Evolutionary conservation across 2,329 filamentous ascomycete species (phyloP), one percentile per base, ranked within the genome.

Genomic region (Xylariaceae sp.): DNA sequence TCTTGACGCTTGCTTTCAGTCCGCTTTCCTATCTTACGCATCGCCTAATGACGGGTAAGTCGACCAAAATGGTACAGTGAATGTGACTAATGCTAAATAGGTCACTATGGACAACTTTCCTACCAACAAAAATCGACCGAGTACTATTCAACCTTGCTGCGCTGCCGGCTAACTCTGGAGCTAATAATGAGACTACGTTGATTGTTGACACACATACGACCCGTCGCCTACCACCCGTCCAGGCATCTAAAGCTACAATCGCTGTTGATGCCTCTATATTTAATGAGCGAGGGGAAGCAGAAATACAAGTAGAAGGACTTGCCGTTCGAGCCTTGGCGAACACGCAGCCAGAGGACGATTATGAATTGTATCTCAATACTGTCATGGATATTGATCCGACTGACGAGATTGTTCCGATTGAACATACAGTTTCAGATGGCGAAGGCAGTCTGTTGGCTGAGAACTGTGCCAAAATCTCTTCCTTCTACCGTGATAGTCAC

Each of bases 101-200:
- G 10, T 67, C 74, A 0, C 65, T 77, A 1, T 77, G 75, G 75
- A 74, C 73, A 1, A 66, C 72, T 0, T 77, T 77, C 52, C 64
- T 77, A 1, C 75, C 75, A 0, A 61, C 67, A 4, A 55, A 46
- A 2, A 74, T 77, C 6, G 61, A 66, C 7, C 62, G 50, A 11
- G 54, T 77, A 1, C 62, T 65, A 3, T 76, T 77, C 64, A 76
- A 73, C 54, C 42, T 74, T 27, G 68, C 67, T 4, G 57, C 55
- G 4, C 66, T 67, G 37, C 55, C 65, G 24, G 45, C 23, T 26
- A 35, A 37, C 2, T 26, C 47, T 3, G 45, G 32, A 18, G 44
- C 27, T 4, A 47, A 47, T 3, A 27, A 61, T 3, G 53, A 66
- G 3, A 44, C 36, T 1, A 67, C 59, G 1, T 69, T 77, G 29